phyloP scores from a whole-genome alignment of 805 yeast genomes.

The Candida maris region DNA sequence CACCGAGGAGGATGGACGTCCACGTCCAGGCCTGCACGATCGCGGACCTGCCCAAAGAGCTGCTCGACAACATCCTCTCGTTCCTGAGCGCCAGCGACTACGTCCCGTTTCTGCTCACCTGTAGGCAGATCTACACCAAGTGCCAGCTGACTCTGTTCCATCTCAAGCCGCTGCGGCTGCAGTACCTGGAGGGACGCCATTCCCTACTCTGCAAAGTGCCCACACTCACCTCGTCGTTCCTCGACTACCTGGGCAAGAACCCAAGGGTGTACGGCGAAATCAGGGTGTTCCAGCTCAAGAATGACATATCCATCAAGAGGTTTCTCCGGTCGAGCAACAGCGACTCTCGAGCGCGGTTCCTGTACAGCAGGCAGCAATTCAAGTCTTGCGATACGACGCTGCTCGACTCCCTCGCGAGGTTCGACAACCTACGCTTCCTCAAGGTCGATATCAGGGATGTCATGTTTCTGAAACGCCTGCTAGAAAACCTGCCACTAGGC shows the following conservation, averaged over 20 bases:
- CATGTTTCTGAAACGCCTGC: constrained; percentile 3
- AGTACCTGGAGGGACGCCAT: constrained; percentile 10
- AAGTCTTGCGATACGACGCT: constrained; percentile 9
- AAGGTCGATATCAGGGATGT: constrained; percentile 15
- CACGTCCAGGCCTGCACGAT: constrained; percentile 5
- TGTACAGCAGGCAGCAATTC: neutral
- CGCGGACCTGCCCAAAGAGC: constrained; percentile 22
- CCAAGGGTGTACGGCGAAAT: constrained; percentile 13
- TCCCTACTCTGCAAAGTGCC: constrained; percentile 8
- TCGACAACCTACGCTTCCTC: constrained; percentile 14
- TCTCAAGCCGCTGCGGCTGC: constrained; percentile 15
- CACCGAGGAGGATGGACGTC: no score
- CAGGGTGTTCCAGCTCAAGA: constrained; percentile 14
- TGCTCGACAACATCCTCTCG: constrained; percentile 20
- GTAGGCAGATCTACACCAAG: constrained; percentile 16
- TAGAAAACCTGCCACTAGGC: constrained; percentile 13
- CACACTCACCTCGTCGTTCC: constrained; percentile 9
- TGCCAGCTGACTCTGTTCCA: constrained; percentile 19
- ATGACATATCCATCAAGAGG: constrained; percentile 7
- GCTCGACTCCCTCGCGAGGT: constrained; percentile 6
- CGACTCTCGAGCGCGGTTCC: neutral
- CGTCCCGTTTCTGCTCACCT: constrained; percentile 18
- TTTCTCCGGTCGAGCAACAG: constrained; percentile 1
- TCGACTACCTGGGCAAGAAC: constrained; percentile 10
- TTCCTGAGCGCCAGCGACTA: constrained; percentile 10